Conservation (phyloP, 208 protist species). For the Leishmania turanica region DNA sequence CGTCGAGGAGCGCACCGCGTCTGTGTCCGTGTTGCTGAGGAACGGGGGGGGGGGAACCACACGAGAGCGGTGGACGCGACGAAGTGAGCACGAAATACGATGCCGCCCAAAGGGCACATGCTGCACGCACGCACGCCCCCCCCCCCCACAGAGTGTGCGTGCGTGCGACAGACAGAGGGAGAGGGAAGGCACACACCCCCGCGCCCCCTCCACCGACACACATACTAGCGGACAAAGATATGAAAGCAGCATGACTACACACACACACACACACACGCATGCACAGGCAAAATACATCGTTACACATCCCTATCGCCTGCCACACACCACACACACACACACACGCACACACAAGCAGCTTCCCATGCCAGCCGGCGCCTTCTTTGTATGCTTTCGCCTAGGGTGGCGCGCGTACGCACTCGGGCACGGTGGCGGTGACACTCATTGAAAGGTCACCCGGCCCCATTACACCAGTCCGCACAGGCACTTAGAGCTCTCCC, state of each 20-base stretch:
- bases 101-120: too few relatives aligned
- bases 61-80: too few relatives aligned
- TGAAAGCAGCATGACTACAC: not conserved
- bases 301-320: not conserved
- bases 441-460: too few relatives aligned
- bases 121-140: too few relatives aligned
- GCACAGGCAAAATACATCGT: too few relatives aligned
- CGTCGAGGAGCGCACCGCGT: too few relatives aligned
- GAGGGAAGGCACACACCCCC: too few relatives aligned
- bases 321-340: not conserved
- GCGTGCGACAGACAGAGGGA: not conserved
- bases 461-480: constrained; percentile 28
- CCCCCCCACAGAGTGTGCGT: too few relatives aligned
- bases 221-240: not conserved
- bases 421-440: not conserved
- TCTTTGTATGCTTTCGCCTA: not conserved
- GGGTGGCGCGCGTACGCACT: not conserved
- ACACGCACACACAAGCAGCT: not conserved
- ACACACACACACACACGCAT: too few relatives aligned
- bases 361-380: not conserved
- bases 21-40: too few relatives aligned
- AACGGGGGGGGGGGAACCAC: too few relatives aligned
- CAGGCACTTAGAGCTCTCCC: constrained; percentile 41
- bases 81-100: too few relatives aligned
- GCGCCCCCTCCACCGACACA: not conserved